A percentile compares a stretch with the other conserved stretches of the same genome.
phyloP scores from a whole-genome alignment of 1,284 basidiomycete species.

The Leucoagaricus sp. region DNA sequence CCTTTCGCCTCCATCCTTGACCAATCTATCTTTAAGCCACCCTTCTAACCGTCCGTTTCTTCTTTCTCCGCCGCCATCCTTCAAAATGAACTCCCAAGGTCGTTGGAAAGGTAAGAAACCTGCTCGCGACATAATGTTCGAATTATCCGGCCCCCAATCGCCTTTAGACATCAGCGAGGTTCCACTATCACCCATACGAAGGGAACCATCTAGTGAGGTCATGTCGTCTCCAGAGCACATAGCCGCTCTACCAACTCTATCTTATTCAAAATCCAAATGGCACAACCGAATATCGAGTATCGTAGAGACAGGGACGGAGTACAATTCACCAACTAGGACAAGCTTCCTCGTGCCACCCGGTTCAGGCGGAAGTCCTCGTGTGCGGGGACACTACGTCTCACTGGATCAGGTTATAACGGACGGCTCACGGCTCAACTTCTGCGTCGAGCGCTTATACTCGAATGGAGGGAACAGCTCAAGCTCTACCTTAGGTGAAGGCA shows the following conservation, averaged over 20 bases:
- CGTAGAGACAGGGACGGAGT: conserved; percentile 4
- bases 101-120: not conserved
- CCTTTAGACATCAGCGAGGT: not conserved
- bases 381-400: conserved; percentile 12
- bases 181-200: not conserved
- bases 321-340: not conserved
- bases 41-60: not conserved
- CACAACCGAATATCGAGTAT: not conserved
- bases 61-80: not conserved
- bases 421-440: conserved; percentile 18
- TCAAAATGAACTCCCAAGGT: not conserved
- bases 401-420: conserved; percentile 19
- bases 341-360: not conserved
- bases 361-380: not conserved
- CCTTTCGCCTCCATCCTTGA: too few species aligned
- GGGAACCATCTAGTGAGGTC: not conserved
- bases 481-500: not conserved
- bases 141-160: not conserved
- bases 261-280: not conserved
- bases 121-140: not conserved
- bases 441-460: conserved; percentile 12
- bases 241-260: not conserved
- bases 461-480: not conserved
- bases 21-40: not conserved
- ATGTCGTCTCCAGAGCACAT: not conserved